Evolutionary conservation across 2,329 filamentous ascomycete species (phyloP), one percentile per base, ranked within the genome.

Genomic region (Phaeophleospora eucalypticola): DNA sequence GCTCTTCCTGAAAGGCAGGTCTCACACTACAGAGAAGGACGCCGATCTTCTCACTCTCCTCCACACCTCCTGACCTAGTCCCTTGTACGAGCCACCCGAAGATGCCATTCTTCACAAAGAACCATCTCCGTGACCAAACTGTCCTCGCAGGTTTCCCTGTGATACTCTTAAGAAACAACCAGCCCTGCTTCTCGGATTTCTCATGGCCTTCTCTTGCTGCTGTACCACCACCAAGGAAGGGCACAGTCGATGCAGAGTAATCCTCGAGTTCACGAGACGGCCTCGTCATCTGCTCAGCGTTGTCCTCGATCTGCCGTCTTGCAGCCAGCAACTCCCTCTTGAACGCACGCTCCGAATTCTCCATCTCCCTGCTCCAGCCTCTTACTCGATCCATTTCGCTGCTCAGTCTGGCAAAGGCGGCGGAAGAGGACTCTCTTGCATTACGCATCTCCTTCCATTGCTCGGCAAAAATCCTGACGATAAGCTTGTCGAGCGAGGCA

Each of bases 1-100:
- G 82, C 62, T 98, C 93, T 68, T 98, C 93, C 57, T 88, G 84
- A 42, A 94, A 86, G 0, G 90, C 89, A 15, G 90, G 89, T 60
- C 91, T 88, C 40, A 93, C 86, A 61, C 88, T 95, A 71, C 93
- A 98, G 33, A 98, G 81, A 43, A 98, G 71, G 2, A 98, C 90
- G 34, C 93, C 93, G 51, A 95, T 95, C 70, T 95, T 89, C 61
- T 98, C 93, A 38, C 89, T 95, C 66, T 97, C 91, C 58, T 97
- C 82, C 17, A 98, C 93, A 27, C 89, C 91, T 36, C 83, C 83
- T 36, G 82, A 83, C 48, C 90, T 82, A 0, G 82, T 74, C 3
- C 87, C 87, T 60, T 94, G 89, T 16, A 93, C 80, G 4, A 98
- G 76, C 82, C 89, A 97, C 17, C 93, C 93, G 67, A 98, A 97